Conservation (phyloP, 495 filamentous ascomycete species). For the Xylaria sp. region DNA sequence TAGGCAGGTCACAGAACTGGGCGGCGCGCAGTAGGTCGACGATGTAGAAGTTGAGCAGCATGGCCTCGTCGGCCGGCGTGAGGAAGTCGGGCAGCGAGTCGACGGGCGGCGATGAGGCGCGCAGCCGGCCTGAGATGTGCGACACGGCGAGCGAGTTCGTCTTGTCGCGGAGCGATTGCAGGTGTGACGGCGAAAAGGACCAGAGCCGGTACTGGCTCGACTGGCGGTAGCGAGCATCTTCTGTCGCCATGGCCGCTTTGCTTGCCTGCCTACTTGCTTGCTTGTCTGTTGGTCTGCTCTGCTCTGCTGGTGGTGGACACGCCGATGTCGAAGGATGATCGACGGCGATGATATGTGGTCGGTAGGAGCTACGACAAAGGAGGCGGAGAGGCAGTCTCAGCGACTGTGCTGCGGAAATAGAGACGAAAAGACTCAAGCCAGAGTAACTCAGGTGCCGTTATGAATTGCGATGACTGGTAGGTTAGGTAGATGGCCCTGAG, state of each 20-base stretch:
- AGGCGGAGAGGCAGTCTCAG: not conserved
- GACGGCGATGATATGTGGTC: not conserved
- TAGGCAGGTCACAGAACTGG: slow-evolving; percentile 77
- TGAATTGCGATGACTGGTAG: not conserved
- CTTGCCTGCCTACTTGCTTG: not conserved
- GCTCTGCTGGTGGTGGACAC: not conserved
- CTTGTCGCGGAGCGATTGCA: slow-evolving; percentile 70
- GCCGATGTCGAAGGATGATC: not conserved
- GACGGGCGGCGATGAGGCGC: slow-evolving; percentile 40
- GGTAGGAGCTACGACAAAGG: not conserved
- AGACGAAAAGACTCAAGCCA: not conserved
- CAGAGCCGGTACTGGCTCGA: slow-evolving; percentile 90
- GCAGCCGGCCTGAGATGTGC: slow-evolving; percentile 64
- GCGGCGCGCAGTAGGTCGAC: slow-evolving; percentile 75
- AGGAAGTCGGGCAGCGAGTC: slow-evolving; percentile 69
- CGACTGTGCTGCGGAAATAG: not conserved
- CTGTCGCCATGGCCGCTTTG: slow-evolving; percentile 55
- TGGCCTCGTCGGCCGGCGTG: slow-evolving; percentile 80
- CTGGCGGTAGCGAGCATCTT: slow-evolving; percentile 90
- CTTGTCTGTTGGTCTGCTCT: too few relatives aligned
- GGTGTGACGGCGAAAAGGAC: slow-evolving; percentile 83
- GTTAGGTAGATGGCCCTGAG: too few relatives aligned
- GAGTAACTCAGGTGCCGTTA: not conserved
- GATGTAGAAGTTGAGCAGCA: slow-evolving; percentile 81
- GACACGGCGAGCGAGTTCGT: slow-evolving; percentile 78